Evolutionary conservation across 306 rosid species (phyloP).

Genomic region (Astragalus glycyphyllos): DNA sequence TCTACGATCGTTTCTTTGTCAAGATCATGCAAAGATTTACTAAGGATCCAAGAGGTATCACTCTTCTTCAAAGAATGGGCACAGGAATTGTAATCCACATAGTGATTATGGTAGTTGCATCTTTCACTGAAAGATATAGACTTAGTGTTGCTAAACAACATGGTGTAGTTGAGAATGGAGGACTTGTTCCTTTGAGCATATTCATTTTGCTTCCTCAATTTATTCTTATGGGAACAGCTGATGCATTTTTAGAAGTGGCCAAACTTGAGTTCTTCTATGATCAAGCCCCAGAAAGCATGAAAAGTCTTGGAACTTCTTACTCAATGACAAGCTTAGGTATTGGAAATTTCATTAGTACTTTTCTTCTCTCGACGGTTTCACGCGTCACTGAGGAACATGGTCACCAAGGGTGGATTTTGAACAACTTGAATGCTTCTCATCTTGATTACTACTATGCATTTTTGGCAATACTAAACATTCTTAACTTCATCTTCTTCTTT

Average conservation of each 20-base stretch:
- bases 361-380: slow-evolving; percentile 61
- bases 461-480: slow-evolving; percentile 46
- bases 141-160: slow-evolving; percentile 53
- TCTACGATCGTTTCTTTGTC: slow-evolving; percentile 68
- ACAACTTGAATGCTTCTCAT: slow-evolving; percentile 69
- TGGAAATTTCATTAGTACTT: slow-evolving; percentile 68
- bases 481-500: slow-evolving; percentile 65
- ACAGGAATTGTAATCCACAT: slow-evolving; percentile 58
- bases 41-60: slow-evolving; percentile 71
- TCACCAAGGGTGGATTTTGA: slow-evolving; percentile 66
- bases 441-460: slow-evolving; percentile 64
- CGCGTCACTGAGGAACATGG: slow-evolving; percentile 47
- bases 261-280: slow-evolving; percentile 78
- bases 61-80: slow-evolving; percentile 77
- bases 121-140: slow-evolving; percentile 57
- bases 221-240: slow-evolving; percentile 61
- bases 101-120: slow-evolving; percentile 56
- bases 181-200: slow-evolving; percentile 61
- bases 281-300: slow-evolving; percentile 83
- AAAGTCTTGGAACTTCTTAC: slow-evolving; percentile 75
- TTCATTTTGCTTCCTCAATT: slow-evolving; percentile 74
- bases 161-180: slow-evolving; percentile 27
- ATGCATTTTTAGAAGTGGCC: slow-evolving; percentile 63
- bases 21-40: slow-evolving; percentile 52
- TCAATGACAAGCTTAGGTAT: slow-evolving; percentile 64